These are phyloP conservation scores for Microsporum ferrugineum DNA, from an alignment of 2,329 filamentous ascomycete genomes.

Conservation along the genomic window DNA sequence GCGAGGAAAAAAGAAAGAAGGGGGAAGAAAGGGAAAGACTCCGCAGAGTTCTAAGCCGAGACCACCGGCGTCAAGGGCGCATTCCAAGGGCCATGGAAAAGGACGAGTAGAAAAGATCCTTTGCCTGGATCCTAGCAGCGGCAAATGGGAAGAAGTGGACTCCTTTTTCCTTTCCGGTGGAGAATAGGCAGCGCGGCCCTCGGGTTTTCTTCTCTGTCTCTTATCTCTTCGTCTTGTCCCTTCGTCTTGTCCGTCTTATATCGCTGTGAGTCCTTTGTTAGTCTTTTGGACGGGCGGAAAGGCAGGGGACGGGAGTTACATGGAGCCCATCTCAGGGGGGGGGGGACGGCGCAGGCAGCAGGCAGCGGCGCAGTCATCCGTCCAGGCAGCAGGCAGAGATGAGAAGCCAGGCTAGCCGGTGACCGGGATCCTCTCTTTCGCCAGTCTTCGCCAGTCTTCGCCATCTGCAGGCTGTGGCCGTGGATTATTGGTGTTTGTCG, in stretches of 20 bases:
- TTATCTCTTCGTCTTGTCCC: background rate
- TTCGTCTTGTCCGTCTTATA: background rate
- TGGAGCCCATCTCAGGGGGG: background rate
- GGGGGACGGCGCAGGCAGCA: background rate
- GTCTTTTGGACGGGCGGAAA: background rate
- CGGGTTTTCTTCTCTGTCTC: background rate
- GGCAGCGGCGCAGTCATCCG: background rate
- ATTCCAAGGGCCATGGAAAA: background rate
- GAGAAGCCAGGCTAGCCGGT: background rate
- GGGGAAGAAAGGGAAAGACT: background rate
- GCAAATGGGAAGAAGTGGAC: background rate
- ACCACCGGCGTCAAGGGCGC: background rate
- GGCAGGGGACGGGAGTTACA: background rate
- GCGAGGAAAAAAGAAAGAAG: background rate
- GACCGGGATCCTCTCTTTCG: background rate
- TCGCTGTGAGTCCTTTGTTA: background rate
- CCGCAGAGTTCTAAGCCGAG: background rate
- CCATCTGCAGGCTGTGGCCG: background rate
- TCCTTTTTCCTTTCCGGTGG: background rate
- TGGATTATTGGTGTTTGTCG: background rate
- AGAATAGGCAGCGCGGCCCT: background rate
- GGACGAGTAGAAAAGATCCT: background rate
- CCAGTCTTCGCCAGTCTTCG: background rate
- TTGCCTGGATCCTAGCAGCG: background rate
- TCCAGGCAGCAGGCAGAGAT: background rate